Evolutionary conservation across 2,329 filamentous ascomycete genomes (phyloP).

Genomic region (Cyclaneusma minus): DNA sequence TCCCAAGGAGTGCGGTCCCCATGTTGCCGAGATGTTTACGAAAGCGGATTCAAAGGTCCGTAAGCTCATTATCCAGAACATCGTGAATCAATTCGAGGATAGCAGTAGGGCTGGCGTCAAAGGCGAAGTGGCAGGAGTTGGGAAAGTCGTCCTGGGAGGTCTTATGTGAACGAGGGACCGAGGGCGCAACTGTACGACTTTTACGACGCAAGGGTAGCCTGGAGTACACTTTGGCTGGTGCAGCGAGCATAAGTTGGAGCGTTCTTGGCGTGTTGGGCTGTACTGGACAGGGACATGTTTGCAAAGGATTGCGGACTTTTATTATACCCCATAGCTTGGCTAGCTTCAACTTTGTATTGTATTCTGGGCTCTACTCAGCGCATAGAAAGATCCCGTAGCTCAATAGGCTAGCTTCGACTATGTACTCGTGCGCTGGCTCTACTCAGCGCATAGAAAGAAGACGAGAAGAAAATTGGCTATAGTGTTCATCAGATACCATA

Average conservation of each 20-base stretch:
- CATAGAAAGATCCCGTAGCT: no score
- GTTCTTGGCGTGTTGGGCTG: no score
- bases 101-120: slow-evolving; percentile 61
- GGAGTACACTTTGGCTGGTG: no score
- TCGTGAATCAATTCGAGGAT: slow-evolving; percentile 90
- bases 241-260: no score
- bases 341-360: no score
- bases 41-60: slow-evolving; percentile 78
- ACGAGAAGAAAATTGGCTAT: slow-evolving; percentile 6
- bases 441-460: slow-evolving; percentile 3
- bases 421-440: neutral
- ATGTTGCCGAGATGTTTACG: slow-evolving; percentile 69
- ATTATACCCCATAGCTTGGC: slow-evolving; percentile 3
- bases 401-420: no score
- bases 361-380: no score
- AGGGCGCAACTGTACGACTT: slow-evolving; percentile 4
- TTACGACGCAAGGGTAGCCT: slow-evolving; percentile 3
- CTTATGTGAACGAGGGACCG: slow-evolving; percentile 38
- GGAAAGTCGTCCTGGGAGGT: slow-evolving; percentile 78
- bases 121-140: slow-evolving; percentile 69
- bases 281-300: no score
- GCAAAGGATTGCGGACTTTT: no score
- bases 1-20: slow-evolving; percentile 53
- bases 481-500: slow-evolving; percentile 32
- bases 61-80: slow-evolving; percentile 75